Evolutionary conservation across 768 basidiomycete species (phyloP).

Genomic region (Lyophyllum atratum): DNA sequence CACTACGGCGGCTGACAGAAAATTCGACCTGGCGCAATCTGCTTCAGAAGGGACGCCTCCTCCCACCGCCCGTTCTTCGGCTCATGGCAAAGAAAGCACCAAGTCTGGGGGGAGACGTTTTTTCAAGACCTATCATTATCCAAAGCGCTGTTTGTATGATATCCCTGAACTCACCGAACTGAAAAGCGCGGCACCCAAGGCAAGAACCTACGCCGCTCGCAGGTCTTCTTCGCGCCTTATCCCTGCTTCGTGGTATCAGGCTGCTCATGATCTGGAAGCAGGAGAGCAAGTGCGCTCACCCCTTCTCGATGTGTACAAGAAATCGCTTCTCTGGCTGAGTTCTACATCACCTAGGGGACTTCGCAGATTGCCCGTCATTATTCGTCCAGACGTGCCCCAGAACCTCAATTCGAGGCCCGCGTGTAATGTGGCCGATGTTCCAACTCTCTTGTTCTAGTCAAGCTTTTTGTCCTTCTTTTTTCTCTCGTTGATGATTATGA

Average conservation of each 20-base stretch:
- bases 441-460: background rate
- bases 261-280: background rate
- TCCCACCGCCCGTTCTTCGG: background rate
- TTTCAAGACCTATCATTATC: slow-evolving; percentile 3
- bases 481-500: background rate
- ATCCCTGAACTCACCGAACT: slow-evolving; percentile 18
- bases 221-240: background rate
- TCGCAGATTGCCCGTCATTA: background rate
- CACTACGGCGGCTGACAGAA: background rate
- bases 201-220: background rate
- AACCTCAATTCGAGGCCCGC: background rate
- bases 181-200: background rate
- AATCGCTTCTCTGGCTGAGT: slow-evolving; percentile 3
- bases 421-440: background rate
- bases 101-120: slow-evolving; percentile 5
- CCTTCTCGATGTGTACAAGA: slow-evolving; percentile 7
- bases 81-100: background rate
- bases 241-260: background rate
- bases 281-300: background rate
- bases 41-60: background rate
- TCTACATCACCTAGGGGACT: background rate
- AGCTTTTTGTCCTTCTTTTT: background rate
- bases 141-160: slow-evolving; percentile 11
- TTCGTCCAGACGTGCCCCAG: background rate
- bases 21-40: background rate